Conservation (phyloP, 805 yeast species). For the Zygosaccharomyces siamensis region DNA sequence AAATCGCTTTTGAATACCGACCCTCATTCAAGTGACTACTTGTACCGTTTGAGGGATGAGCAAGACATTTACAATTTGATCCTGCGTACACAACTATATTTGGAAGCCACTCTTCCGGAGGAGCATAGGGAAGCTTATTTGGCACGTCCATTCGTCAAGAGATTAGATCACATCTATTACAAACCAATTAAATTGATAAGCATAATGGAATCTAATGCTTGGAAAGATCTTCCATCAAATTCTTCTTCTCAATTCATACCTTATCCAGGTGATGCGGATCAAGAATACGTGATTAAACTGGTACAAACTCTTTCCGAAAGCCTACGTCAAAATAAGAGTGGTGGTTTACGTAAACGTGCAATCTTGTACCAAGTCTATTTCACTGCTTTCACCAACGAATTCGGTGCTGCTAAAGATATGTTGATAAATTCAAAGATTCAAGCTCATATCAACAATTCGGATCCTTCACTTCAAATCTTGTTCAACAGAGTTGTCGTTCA, state of each 20-base stretch:
- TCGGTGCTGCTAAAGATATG: slow-evolving; percentile 81
- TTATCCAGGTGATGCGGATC: slow-evolving; percentile 28
- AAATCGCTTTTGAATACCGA: slow-evolving; percentile 83
- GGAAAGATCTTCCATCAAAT: slow-evolving; percentile 45
- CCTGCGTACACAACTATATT: slow-evolving; percentile 80
- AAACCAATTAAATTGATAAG: slow-evolving; percentile 74
- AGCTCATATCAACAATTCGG: slow-evolving; percentile 76
- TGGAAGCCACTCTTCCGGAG: slow-evolving; percentile 57
- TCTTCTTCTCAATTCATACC: slow-evolving; percentile 29
- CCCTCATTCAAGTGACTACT: slow-evolving; percentile 92
- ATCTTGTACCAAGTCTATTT: slow-evolving; percentile 82
- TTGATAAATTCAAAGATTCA: slow-evolving; percentile 82
- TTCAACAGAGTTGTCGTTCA: slow-evolving; percentile 95
- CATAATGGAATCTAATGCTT: slow-evolving; percentile 67
- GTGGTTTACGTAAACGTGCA: slow-evolving; percentile 74
- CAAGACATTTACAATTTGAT: slow-evolving; percentile 66
- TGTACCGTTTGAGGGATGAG: slow-evolving; percentile 87
- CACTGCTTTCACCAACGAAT: slow-evolving; percentile 83
- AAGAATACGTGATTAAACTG: slow-evolving; percentile 47
- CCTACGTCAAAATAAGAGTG: slow-evolving; percentile 61
- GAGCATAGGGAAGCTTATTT: slow-evolving; percentile 50
- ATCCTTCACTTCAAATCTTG: slow-evolving; percentile 79
- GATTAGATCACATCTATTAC: slow-evolving; percentile 90
- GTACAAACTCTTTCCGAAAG: slow-evolving; percentile 61
- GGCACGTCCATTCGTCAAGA: slow-evolving; percentile 70